Base-by-base conservation (phyloP, 129 eudicot species). In the Lactuca sativa region DNA sequence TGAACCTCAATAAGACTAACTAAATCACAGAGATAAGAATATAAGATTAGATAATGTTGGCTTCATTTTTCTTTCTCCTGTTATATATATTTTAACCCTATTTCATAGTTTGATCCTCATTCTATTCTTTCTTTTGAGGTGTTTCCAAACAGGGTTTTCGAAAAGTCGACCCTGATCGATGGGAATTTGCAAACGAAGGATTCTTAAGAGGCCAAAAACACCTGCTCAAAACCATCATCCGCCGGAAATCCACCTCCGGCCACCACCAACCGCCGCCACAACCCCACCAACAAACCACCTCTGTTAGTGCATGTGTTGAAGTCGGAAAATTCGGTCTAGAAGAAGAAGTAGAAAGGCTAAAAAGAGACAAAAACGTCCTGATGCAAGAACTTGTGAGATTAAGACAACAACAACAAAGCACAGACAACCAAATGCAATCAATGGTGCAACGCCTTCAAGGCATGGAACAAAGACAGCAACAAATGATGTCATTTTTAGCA, bases 141-240 rank as follows among this genome's bases (percentile, higher is more conserved):
- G 56, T 48, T 49, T 16, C 66, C 56, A 56, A 71, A 72, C 84
- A 90, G 97, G 97, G 97, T 13, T 90, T 90, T 52, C 78, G 89
- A 68, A 90, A 90, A 77, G 91, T 90, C 15, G 97, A 90, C 65
- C 97, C 97, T 5, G 97, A 90, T 71, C 91, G 95, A 8, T 90
- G 97, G 97, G 97, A 90, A 79, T 90, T 90, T 66, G 96, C 96
- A 62, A 90, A 90, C 12, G 96, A 90, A 83, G 93, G 93, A 66
- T 90, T 90, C 70, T 74, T 90, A 52, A 73, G 97, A 67, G 97
- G 95, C 30, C 97, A 90, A 54, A 86, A 83, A 54, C 97, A 90
- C 67, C 78, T 90, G 13, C 97, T 90, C 52, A 87, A 81, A 66
- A 82, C 25, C 30, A 90, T 90, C 7, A 73, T 58, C 38, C 88